Evolutionary conservation across 768 basidiomycete species (phyloP).

Genomic region (Trametes villosa): DNA sequence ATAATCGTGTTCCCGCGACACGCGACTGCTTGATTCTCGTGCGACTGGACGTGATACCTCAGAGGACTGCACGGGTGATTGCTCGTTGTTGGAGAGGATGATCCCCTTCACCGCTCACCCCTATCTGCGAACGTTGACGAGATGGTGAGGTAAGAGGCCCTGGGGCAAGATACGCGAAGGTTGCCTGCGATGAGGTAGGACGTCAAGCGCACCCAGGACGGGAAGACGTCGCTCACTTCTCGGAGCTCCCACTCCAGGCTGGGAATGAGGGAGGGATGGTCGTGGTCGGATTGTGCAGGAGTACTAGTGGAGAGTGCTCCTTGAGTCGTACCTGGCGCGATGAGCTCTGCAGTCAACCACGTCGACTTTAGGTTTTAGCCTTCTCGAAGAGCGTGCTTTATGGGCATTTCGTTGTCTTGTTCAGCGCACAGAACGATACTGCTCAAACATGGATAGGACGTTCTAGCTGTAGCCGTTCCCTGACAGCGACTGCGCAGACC

Average conservation of each 20-base stretch:
- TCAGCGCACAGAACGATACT: too few species aligned
- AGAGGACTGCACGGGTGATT: background rate
- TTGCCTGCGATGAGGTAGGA: background rate
- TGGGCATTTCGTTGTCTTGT: too few species aligned
- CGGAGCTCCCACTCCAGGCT: constrained; percentile 25
- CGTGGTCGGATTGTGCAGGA: background rate
- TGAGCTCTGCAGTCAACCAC: background rate
- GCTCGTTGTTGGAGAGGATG: too few species aligned
- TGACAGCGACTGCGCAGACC: background rate
- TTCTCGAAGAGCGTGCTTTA: background rate
- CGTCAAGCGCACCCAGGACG: constrained; percentile 5
- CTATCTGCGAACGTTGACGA: too few species aligned
- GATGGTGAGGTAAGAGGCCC: too few species aligned
- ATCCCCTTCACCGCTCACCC: too few species aligned
- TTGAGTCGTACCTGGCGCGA: background rate
- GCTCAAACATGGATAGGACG: background rate
- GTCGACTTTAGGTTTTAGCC: background rate
- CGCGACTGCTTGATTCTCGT: background rate
- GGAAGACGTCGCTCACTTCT: constrained; percentile 23
- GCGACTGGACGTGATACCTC: background rate
- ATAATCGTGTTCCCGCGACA: background rate
- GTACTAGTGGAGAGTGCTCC: background rate
- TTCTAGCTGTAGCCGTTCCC: background rate
- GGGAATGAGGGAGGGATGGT: background rate
- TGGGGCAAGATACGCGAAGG: too few species aligned